Base-by-base conservation (phyloP, 164 flowering plant genomes). In the Euptelea pleiosperma region DNA sequence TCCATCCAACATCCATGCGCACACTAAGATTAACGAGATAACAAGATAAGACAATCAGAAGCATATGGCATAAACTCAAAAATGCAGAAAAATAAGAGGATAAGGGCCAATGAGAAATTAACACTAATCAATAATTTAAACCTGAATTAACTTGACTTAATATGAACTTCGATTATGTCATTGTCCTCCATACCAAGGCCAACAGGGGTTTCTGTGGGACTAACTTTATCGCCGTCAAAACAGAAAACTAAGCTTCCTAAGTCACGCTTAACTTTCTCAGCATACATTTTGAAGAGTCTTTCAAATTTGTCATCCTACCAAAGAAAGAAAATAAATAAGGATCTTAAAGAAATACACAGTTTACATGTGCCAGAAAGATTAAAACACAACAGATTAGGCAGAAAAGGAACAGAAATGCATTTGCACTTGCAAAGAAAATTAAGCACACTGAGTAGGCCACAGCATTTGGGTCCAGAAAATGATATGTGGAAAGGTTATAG, bases 281-380 rank as follows among this genome's bases (percentile, higher is more conserved):
- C 91, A 62, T 91, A 94, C 73, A 68, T 64, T 56, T 84, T 86
- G 76, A 94, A 84, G 30, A 94, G 68, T 59, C 77, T 70, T 65
- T 88, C 99, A 70, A 94, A 77, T 65, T 76, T 91, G 41, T 94
- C 99, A 76, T 88, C 96, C 99, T 89, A 61, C 36, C n/a, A 40
- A 39, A 48, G 47, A 28, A 37, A 14, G 47, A 21, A 2, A 34
- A 3, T 1, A 4, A 6, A 16, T 2, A 36, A n/a, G 2, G 2
- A 26, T 25, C 26, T 3, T 40, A 15, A 30, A 10, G 16, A 7
- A 33, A 37, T 22, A 12, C 30, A 26, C 30, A 60, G 21, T 48
- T 58, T 9, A 26, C 35, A 18, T 22, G n/a, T 22, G 39, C 10
- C 30, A 49, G 0, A 6, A 16, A 49, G 9, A 28, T 6, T 10